These are phyloP conservation scores for Colletotrichum magnum DNA, from an alignment of 2,329 filamentous ascomycete species.

Conservation along the genomic window DNA sequence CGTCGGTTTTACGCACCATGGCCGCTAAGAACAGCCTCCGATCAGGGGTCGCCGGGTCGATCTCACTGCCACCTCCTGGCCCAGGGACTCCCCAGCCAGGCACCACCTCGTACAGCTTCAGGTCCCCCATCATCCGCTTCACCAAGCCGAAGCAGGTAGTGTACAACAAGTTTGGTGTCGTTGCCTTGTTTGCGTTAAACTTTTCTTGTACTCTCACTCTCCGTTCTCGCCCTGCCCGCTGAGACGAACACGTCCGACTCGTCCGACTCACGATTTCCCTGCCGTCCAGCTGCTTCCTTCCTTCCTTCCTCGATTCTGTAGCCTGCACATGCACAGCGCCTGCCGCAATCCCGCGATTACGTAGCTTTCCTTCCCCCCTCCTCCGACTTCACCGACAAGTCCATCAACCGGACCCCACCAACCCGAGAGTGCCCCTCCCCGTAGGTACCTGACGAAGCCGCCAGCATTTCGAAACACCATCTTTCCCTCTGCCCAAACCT, in stretches of 20 bases:
- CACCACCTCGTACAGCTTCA: conserved; percentile 1
- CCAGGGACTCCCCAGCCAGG: conserved; percentile 21
- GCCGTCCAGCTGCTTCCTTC: background rate
- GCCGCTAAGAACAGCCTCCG: conserved; percentile 9
- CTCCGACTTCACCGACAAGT: conserved; percentile 14
- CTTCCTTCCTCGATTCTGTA: background rate
- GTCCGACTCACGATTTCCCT: background rate
- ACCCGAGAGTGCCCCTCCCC: background rate
- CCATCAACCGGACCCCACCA: background rate
- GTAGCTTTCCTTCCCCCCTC: background rate
- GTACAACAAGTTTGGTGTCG: no score
- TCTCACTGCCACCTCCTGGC: conserved; percentile 45
- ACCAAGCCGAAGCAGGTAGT: no score
- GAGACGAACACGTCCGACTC: background rate
- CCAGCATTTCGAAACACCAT: conserved; percentile 24
- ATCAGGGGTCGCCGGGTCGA: conserved; percentile 11
- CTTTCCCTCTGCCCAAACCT: conserved; percentile 4
- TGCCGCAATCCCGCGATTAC: conserved; percentile 1
- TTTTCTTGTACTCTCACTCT: no score
- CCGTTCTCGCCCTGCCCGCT: background rate
- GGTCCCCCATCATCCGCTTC: background rate
- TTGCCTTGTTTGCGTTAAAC: no score
- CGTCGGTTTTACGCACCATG: conserved; percentile 2
- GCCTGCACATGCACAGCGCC: no score
- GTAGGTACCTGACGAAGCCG: background rate